A percentile compares a stretch with the other conserved stretches of the same genome.
phyloP scores from a whole-genome alignment of 345 rosid genomes.

The Capsella bursapastoris region DNA sequence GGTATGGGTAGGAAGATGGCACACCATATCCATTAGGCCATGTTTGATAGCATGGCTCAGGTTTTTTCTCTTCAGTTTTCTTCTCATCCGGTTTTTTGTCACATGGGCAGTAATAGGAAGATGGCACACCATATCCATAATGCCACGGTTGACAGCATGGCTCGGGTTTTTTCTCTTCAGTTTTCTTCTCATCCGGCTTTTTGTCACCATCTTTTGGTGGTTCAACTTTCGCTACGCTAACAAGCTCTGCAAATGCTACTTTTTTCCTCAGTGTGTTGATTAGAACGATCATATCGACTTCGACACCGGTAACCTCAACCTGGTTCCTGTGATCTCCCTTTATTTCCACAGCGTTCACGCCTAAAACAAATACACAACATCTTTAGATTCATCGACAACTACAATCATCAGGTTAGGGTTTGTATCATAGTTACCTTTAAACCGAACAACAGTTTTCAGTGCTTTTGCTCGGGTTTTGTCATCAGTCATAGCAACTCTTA shows the following conservation, averaged over 20 bases:
- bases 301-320: slow-evolving; percentile 43
- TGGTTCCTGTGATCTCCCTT: slow-evolving; percentile 47
- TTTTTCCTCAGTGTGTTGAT: slow-evolving; percentile 36
- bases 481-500: slow-evolving; percentile 43
- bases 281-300: slow-evolving; percentile 42
- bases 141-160: slow-evolving; percentile 37
- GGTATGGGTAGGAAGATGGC: slow-evolving; percentile 33
- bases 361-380: slow-evolving; percentile 17
- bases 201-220: slow-evolving; percentile 41
- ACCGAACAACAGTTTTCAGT: slow-evolving; percentile 17
- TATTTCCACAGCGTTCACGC: slow-evolving; percentile 40
- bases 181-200: slow-evolving; percentile 4
- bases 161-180: slow-evolving; percentile 13
- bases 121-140: slow-evolving; percentile 39
- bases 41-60: slow-evolving; percentile 31
- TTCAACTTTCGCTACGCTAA: slow-evolving; percentile 44
- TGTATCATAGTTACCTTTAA: slow-evolving; percentile 32
- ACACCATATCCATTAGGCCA: slow-evolving; percentile 40
- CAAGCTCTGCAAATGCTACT: slow-evolving; percentile 43
- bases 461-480: slow-evolving; percentile 42
- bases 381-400: slow-evolving; percentile 15
- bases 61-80: slow-evolving; percentile 9
- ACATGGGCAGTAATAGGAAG: slow-evolving; percentile 13
- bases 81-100: slow-evolving; percentile 3
- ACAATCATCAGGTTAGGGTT: not conserved